Evolutionary conservation across 108 stramenopile genomes (phyloP), one percentile per base, ranked within the genome.

Genomic region (Nitzschia sp.): DNA sequence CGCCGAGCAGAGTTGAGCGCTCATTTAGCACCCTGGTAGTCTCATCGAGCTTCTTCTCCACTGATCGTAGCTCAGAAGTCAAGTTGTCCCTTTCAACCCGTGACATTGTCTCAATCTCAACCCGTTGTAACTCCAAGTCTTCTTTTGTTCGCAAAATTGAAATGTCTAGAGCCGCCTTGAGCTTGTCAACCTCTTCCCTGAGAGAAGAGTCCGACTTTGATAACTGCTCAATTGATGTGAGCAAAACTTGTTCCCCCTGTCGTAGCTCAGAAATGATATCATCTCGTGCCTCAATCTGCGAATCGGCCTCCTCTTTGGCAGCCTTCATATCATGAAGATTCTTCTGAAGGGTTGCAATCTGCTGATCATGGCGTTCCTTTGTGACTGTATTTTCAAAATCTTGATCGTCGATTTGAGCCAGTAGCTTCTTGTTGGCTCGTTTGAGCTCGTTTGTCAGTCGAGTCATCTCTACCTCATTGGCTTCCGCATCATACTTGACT

Each of bases 1-100:
- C 81, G 4, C 56, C 66, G 9, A 81, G 71, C 6, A 76, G 66
- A 2, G 24, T 46, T 6, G 65, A 63, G 18, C 80, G 59, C 47
- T 73, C 54, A 24, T 61, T 54, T 6, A 81, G 45, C 17, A 57
- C 49, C 0, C 5, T 6, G 32, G 71, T 49, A 3, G 47, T 35
- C 26, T 80, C 65, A 11, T 28, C 19, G 0, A 80, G 3, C 35
- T 57, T 59, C 28, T 60, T 55, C 30, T 53, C 36, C 11, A 47
- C 30, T 5, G 58, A 17, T 19, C 60, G 35, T 9, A 76, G 59
- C 38, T 56, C 29, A n/a, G 35, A 28, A 5, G 46, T 13, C 45
- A 57, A 13, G 35, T 74, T 55, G 3, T 46, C 30, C 18, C 56
- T 9, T 24, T 76, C 71, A 25, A 61, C 31, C 30, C 63, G 26